Evolutionary conservation across 2,329 filamentous ascomycete genomes (phyloP).

Genomic region (Sclerotiophoma versabilis): DNA sequence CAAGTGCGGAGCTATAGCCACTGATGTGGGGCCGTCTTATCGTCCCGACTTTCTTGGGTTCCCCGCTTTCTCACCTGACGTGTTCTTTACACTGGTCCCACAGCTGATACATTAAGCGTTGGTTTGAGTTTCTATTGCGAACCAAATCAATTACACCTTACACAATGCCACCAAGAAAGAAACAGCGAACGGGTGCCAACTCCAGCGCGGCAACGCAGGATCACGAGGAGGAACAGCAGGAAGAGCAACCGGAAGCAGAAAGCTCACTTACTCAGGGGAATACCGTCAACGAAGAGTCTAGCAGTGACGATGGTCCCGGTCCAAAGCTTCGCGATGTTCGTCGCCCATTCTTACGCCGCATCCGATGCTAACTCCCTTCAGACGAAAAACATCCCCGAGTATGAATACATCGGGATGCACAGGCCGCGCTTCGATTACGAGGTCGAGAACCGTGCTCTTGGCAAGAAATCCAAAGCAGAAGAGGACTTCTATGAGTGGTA

Average conservation of each 20-base stretch:
- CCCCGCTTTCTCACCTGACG: not conserved
- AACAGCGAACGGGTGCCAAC: not conserved
- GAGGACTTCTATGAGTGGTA: constrained; percentile 13
- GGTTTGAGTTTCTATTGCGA: not conserved
- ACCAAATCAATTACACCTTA: not conserved
- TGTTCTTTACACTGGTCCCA: not conserved
- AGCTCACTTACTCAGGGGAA: not conserved
- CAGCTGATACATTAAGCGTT: not conserved
- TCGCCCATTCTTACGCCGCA: not conserved
- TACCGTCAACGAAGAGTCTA: not conserved
- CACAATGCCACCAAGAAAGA: constrained; percentile 5
- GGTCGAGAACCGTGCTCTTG: constrained; percentile 1
- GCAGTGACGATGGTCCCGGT: not conserved
- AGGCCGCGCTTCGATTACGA: constrained; percentile 11
- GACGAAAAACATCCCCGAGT: not conserved
- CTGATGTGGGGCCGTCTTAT: not conserved
- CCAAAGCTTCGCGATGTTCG: constrained; percentile 2
- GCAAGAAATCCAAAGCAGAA: constrained; percentile 1
- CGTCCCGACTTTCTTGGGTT: not conserved
- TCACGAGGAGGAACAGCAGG: not conserved
- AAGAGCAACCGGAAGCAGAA: not conserved
- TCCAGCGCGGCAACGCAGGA: constrained; percentile 3
- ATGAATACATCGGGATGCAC: constrained; percentile 16
- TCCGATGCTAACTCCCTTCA: not conserved
- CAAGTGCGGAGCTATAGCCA: not conserved